phyloP scores from a whole-genome alignment of 148 eudicot species.

The Camellia lanceoleosa region DNA sequence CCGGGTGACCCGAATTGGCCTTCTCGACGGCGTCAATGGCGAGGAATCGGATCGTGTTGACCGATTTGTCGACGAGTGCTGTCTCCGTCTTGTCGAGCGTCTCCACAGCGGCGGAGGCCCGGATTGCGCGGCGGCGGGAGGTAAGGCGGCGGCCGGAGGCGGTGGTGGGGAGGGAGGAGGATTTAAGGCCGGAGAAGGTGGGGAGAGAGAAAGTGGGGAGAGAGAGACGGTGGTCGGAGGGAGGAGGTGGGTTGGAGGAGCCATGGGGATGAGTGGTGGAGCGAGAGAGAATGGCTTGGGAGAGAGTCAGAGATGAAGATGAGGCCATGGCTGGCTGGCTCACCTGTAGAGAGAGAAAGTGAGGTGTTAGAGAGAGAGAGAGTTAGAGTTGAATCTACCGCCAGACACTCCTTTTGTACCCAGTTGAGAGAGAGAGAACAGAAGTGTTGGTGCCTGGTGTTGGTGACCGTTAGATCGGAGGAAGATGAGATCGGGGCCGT shows the following conservation, averaged over 20 bases:
- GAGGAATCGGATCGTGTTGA: slow-evolving; percentile 76
- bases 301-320: slow-evolving; percentile 56
- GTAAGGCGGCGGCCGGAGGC: slow-evolving; percentile 21
- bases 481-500: slow-evolving; percentile 24
- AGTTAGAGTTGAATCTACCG: too few relatives aligned
- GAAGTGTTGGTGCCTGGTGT: not conserved
- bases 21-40: slow-evolving; percentile 96
- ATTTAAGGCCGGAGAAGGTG: slow-evolving; percentile 34
- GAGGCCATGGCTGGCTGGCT: slow-evolving; percentile 51
- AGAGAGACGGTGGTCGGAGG: not conserved
- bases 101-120: slow-evolving; percentile 52
- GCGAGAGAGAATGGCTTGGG: slow-evolving; percentile 39
- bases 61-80: slow-evolving; percentile 53
- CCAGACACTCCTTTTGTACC: not conserved
- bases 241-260: slow-evolving; percentile 11
- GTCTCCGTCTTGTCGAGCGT: slow-evolving; percentile 38
- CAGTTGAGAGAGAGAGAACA: not conserved
- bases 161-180: slow-evolving; percentile 17
- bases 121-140: slow-evolving; percentile 23
- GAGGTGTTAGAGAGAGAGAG: slow-evolving; percentile 1
- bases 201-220: slow-evolving; percentile 35
- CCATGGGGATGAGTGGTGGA: slow-evolving; percentile 12
- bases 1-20: slow-evolving; percentile 99
- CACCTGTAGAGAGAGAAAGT: not conserved
- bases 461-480: slow-evolving; percentile 21